Conservation (phyloP, 2,329 filamentous ascomycete species). For the Camptophora hylomeconis region DNA sequence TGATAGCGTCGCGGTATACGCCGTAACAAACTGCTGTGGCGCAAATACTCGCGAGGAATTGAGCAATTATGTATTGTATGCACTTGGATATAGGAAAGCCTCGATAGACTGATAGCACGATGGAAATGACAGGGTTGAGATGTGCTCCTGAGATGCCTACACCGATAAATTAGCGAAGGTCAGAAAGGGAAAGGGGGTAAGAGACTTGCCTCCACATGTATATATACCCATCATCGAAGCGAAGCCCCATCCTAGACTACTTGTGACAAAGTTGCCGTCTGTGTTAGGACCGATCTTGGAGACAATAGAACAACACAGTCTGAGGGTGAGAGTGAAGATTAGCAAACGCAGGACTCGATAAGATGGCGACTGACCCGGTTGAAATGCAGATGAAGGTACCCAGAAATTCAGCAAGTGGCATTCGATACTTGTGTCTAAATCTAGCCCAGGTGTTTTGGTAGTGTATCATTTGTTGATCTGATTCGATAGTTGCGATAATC, state of each 20-base stretch:
- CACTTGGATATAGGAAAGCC: slow-evolving; percentile 22
- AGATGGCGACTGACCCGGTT: too few species aligned
- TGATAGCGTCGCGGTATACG: slow-evolving; percentile 25
- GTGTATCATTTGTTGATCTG: too few species aligned
- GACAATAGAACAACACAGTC: slow-evolving; percentile 19
- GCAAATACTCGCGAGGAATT: slow-evolving; percentile 24
- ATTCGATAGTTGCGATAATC: too few species aligned
- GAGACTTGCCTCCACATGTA: slow-evolving; percentile 28
- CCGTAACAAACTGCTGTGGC: slow-evolving; percentile 24
- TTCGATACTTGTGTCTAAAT: slow-evolving; percentile 17
- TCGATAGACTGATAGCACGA: slow-evolving; percentile 22
- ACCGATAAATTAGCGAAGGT: slow-evolving; percentile 1
- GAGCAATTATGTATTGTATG: slow-evolving; percentile 21
- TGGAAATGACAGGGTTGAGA: slow-evolving; percentile 34
- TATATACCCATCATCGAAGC: slow-evolving; percentile 30
- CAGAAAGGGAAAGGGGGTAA: not conserved
- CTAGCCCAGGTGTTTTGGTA: slow-evolving; percentile 21
- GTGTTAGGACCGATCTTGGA: slow-evolving; percentile 15
- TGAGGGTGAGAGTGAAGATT: too few species aligned
- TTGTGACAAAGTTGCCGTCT: slow-evolving; percentile 16
- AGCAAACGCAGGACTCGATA: too few species aligned
- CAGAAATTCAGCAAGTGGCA: slow-evolving; percentile 20
- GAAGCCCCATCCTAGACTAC: slow-evolving; percentile 20
- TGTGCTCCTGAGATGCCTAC: slow-evolving; percentile 36
- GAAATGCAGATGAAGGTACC: slow-evolving; percentile 20